Evolutionary conservation across 805 yeast species (phyloP).

Genomic region (Saccharomycopsis microspora): DNA sequence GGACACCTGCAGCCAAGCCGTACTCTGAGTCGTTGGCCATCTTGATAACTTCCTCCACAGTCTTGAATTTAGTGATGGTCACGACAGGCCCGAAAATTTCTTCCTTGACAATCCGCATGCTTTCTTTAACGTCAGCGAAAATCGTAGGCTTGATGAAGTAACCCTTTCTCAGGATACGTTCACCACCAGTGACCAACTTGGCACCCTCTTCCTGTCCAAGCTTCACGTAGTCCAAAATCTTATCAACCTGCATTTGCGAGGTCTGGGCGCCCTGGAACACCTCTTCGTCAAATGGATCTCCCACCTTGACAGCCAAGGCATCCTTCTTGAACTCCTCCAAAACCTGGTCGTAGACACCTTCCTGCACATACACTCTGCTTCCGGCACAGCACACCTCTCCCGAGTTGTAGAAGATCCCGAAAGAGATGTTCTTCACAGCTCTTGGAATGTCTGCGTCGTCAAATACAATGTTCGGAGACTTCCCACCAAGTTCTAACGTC

Average conservation of each 20-base stretch:
- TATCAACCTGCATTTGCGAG: constrained; percentile 66
- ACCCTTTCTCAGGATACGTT: constrained; percentile 48
- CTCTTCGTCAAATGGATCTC: constrained; percentile 73
- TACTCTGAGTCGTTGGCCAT: constrained; percentile 74
- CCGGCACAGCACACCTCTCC: constrained; percentile 97
- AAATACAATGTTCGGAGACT: constrained; percentile 84
- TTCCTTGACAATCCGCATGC: constrained; percentile 60
- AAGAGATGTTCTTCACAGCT: constrained; percentile 63
- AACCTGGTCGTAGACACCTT: constrained; percentile 68
- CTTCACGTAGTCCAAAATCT: constrained; percentile 67
- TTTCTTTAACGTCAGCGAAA: constrained; percentile 57
- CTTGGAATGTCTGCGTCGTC: constrained; percentile 73
- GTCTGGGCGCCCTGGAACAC: constrained; percentile 91
- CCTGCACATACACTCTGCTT: constrained; percentile 84
- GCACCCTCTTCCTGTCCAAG: constrained; percentile 81
- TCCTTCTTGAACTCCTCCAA: constrained; percentile 45
- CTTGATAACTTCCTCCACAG: constrained; percentile 69
- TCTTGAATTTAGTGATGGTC: constrained; percentile 67
- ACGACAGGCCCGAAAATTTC: constrained; percentile 92
- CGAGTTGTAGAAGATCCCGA: constrained; percentile 84
- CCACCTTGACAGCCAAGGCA: constrained; percentile 50
- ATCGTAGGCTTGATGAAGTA: constrained; percentile 65
- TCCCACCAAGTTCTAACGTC: constrained; percentile 93
- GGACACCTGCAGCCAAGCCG: constrained; percentile 89
- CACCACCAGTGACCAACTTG: constrained; percentile 59